These are phyloP conservation scores for Sarocladium kiliense DNA, from an alignment of 2,329 filamentous ascomycete species.

Conservation along the genomic window DNA sequence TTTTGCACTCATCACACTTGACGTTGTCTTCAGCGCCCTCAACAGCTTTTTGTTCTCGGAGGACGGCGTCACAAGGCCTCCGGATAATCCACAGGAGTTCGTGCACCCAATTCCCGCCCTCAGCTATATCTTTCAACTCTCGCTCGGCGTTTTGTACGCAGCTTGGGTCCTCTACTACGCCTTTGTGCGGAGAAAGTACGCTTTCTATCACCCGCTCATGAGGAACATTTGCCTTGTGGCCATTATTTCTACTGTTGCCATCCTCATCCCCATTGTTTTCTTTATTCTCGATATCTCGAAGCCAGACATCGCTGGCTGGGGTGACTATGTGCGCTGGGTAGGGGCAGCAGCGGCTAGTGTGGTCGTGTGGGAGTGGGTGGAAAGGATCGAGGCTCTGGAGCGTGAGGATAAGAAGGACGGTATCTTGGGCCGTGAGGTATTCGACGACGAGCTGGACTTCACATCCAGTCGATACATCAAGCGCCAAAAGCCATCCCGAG, in stretches of 20 bases:
- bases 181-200: slow-evolving; percentile 84
- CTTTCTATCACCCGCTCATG: slow-evolving; percentile 88
- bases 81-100: slow-evolving; percentile 66
- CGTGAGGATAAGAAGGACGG: slow-evolving; percentile 92
- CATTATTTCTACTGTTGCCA: slow-evolving; percentile 70
- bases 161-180: slow-evolving; percentile 94
- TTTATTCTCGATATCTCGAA: slow-evolving; percentile 88
- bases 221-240: slow-evolving; percentile 82
- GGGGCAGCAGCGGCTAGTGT: slow-evolving; percentile 89
- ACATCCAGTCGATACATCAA: neutral
- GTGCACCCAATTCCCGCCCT: slow-evolving; percentile 86
- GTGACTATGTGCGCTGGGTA: slow-evolving; percentile 95
- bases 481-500: neutral
- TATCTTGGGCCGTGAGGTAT: slow-evolving; percentile 83
- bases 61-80: slow-evolving; percentile 46
- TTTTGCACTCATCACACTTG: slow-evolving; percentile 85
- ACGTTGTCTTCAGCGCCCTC: slow-evolving; percentile 84
- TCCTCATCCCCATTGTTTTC: slow-evolving; percentile 85
- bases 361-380: slow-evolving; percentile 98
- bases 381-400: slow-evolving; percentile 87
- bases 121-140: slow-evolving; percentile 84
- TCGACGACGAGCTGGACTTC: slow-evolving; percentile 51
- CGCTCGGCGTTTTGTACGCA: slow-evolving; percentile 81
- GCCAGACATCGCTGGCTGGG: slow-evolving; percentile 83
- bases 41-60: slow-evolving; percentile 70